Evolutionary conservation across 176 grass and related monocot genomes (phyloP).

Genomic region (Tillandsia leiboldiana): DNA sequence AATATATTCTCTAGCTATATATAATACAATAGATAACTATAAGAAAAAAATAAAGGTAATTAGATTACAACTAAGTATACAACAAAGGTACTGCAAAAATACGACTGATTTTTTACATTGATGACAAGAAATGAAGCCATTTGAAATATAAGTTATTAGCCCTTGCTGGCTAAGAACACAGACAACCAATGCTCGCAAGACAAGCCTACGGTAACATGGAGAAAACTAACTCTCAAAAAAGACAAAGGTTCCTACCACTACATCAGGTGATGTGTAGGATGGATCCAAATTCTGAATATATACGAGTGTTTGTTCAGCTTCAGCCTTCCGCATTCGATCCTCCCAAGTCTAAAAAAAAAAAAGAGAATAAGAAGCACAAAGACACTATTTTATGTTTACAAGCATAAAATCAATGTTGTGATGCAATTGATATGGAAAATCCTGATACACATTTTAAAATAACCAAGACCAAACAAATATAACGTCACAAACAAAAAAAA

Average conservation of each 20-base stretch:
- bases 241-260: slow-evolving; percentile 43
- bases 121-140: neutral
- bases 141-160: neutral
- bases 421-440: no score
- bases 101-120: neutral
- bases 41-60: neutral
- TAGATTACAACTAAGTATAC: neutral
- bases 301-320: slow-evolving; percentile 48
- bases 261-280: slow-evolving; percentile 54
- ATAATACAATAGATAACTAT: neutral
- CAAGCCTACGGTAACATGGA: neutral
- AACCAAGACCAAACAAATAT: neutral
- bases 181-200: neutral
- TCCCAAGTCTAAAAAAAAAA: slow-evolving; percentile 59
- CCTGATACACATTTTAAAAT: no score
- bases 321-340: slow-evolving; percentile 24
- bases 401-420: no score
- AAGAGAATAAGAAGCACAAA: slow-evolving; percentile 1
- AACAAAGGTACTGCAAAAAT: neutral
- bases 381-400: neutral
- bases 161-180: neutral
- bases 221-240: slow-evolving; percentile 11
- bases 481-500: slow-evolving; percentile 8
- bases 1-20: no score
- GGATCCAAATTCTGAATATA: slow-evolving; percentile 82